Evolutionary conservation across 1,139 yeast species (phyloP), one percentile per base, ranked within the genome.

Genomic region (Sugiyamaella sp.): DNA sequence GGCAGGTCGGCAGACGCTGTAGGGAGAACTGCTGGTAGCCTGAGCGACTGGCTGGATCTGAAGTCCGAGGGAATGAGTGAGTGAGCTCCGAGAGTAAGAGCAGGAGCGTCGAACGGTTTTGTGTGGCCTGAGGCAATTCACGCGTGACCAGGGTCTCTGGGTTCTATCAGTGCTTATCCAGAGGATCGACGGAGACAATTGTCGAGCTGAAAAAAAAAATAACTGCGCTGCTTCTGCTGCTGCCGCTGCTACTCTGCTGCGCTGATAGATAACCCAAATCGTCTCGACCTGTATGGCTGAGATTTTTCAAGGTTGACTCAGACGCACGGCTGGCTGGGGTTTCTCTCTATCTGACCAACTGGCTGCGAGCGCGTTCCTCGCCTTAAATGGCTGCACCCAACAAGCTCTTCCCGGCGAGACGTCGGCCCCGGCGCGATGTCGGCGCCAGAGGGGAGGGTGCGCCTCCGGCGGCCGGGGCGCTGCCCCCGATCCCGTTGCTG

Each of bases 241-340:
- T 29, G 14, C 35, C n/a, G 35, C 35, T 29, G 35, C n/a, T n/a
- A n/a, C n/a, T n/a, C n/a, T n/a, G n/a, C n/a, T n/a, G n/a, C n/a
- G n/a, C 35, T 29, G 35, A 29, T 29, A 29, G 35, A 29, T 29
- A 29, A 29, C 35, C 35, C 35, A 29, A 29, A 29, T 29, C 35
- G n/a, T n/a, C n/a, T n/a, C n/a, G n/a, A n/a, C 14, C 14, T 10
- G 14, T 29, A 14, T 29, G 4, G 14, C 35, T 29, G 35, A 25
- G 45, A 41, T 43, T 29, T 43, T 43, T 32, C 40, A 43, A n/a
- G 47, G 21, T 44, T 44, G 48, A 44, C 48, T 44, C 48, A 44
- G 40, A 16, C 9, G 21, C 29, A 33, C 48, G 48, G 48, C 48
- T 44, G 22, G n/a, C 33, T 16, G 22, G 6, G 16, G 21, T 20